Evolutionary conservation across 805 yeast genomes (phyloP), one percentile per base, ranked within the genome.

Genomic region (Metschnikowia orientalis): DNA sequence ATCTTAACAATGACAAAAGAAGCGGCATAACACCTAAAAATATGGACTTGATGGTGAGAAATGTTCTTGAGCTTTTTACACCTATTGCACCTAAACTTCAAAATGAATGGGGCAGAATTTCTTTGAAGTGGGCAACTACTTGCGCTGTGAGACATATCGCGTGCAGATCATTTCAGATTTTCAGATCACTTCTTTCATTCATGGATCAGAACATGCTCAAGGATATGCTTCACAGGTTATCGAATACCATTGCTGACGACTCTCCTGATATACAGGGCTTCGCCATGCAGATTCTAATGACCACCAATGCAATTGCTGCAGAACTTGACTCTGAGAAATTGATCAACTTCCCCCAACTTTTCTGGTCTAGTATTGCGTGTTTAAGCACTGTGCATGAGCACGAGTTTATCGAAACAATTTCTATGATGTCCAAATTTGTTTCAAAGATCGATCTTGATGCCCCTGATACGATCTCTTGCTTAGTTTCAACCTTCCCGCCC

Each of bases 71-170:
- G 15, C 67, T 83, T 1, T 77, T 87, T 45, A 42, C 62, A 6
- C 60, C 67, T 0, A 56, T 67, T 0, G 57, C 61, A 15, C 57
- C 61, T 2, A 73, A 79, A 1, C 62, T 88, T 24, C 94, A 82
- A 52, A 73, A 73, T 25, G 84, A 81, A 31, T 92, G 98, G 98
- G 81, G 95, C 31, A 64, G 80, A 20, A 77, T 75, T 3, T 81
- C 97, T 0, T 65, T 94, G 21, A 69, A 73, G 18, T 92, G 98
- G 98, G 97, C 98, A 0, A 92, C 98, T 0, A 81, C 95, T 1
- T 92, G 97, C 62, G 94, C 97, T 2, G 97, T 90, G 2, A 72
- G 97, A 50, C 99, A 94, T 54, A 75, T 92, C 45, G 98, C 99
- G 0, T 92, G 98, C 45, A 73, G 98, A 16, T 89, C 97, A 0